Evolutionary conservation across 768 basidiomycete genomes (phyloP).

Genomic region (Rhodotorula taiwanensis): DNA sequence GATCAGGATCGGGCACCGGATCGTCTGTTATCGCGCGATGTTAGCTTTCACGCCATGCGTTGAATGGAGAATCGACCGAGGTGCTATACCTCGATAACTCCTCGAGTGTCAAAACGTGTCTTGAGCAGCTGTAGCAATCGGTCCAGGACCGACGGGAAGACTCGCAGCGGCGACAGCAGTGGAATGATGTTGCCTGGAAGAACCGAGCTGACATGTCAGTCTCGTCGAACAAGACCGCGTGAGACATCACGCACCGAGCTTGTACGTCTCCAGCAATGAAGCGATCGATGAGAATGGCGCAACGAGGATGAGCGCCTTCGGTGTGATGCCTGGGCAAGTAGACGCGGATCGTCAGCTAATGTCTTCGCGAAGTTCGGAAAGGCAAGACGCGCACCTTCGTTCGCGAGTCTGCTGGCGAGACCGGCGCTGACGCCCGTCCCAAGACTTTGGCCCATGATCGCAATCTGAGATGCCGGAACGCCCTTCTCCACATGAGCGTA

Average conservation of each 20-base stretch:
- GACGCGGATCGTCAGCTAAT: not conserved
- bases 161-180: slow-evolving; percentile 16
- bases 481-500: slow-evolving; percentile 59
- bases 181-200: slow-evolving; percentile 21
- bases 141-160: slow-evolving; percentile 18
- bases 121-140: slow-evolving; percentile 3
- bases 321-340: slow-evolving; percentile 5
- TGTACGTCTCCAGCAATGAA: slow-evolving; percentile 24
- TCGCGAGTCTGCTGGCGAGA: slow-evolving; percentile 48
- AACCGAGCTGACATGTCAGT: not conserved
- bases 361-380: not conserved
- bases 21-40: slow-evolving; percentile 4
- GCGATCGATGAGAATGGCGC: slow-evolving; percentile 33
- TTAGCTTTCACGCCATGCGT: too few relatives aligned
- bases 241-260: slow-evolving; percentile 6
- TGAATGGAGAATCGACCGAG: not conserved
- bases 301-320: slow-evolving; percentile 26
- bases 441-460: slow-evolving; percentile 78
- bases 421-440: slow-evolving; percentile 68
- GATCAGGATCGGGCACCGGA: slow-evolving; percentile 23
- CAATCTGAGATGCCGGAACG: slow-evolving; percentile 55
- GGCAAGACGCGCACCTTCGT: slow-evolving; percentile 44
- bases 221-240: not conserved
- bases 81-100: slow-evolving; percentile 13
- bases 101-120: slow-evolving; percentile 27